These are phyloP conservation scores for Takakia lepidozioides DNA, from an alignment of 225 moss, liverwort and hornwort genomes.

Conservation along the genomic window DNA sequence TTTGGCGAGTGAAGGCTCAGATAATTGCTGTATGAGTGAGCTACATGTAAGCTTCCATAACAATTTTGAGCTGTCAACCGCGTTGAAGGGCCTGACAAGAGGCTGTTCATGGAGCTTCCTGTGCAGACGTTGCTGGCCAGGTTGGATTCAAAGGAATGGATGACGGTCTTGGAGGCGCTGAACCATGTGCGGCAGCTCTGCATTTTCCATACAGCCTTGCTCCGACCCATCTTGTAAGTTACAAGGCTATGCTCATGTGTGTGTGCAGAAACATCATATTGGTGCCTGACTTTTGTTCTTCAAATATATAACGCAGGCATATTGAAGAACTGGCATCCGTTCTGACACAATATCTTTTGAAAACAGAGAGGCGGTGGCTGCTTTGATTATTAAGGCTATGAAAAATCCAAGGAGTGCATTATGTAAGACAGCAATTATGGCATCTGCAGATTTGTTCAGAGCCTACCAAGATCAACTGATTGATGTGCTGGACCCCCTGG, in stretches of 20 bases:
- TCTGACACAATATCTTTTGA: no score
- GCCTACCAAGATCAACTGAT: slow-evolving; percentile 72
- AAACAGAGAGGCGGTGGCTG: slow-evolving; percentile 58
- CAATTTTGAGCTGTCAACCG: no score
- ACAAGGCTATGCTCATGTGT: no score
- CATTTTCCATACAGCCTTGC: slow-evolving; percentile 20
- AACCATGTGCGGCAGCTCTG: slow-evolving; percentile 30
- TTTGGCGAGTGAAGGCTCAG: no score
- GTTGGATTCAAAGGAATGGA: slow-evolving; percentile 50
- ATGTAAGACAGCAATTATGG: slow-evolving; percentile 97
- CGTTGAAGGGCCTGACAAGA: no score
- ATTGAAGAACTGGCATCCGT: no score
- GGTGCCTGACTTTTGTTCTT: no score
- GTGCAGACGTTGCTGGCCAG: slow-evolving; percentile 29
- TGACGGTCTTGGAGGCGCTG: slow-evolving; percentile 35
- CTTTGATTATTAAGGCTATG: slow-evolving; percentile 74
- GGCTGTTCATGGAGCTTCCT: no score
- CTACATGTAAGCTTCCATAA: no score
- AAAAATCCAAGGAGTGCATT: slow-evolving; percentile 98
- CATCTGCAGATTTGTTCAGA: slow-evolving; percentile 74
- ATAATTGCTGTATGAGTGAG: no score
- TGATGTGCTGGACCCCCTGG: slow-evolving; percentile 81
- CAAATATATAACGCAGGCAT: not conserved
- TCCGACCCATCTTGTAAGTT: slow-evolving; percentile 24
- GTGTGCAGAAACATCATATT: no score